Evolutionary conservation across 495 filamentous ascomycete genomes (phyloP), one percentile per base, ranked within the genome.

Genomic region (Glutinoglossum americanum): DNA sequence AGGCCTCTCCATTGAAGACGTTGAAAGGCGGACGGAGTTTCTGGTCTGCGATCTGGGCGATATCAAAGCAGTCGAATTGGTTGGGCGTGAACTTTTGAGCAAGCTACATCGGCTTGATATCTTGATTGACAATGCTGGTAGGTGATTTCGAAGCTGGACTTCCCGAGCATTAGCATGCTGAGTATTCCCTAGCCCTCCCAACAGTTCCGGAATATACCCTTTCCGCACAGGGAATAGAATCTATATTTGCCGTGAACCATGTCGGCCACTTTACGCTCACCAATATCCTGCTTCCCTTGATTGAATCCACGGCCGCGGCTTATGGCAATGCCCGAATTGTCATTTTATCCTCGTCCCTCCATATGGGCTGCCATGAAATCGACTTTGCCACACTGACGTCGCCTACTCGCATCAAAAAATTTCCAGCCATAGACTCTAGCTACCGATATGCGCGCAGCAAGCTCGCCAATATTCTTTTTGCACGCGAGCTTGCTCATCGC

Each of bases 391-490:
- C 60, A 17, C 47, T 73, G 9, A 68, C 57, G 1, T 65, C 66
- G 0, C 62, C 63, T 9, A 64, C 41, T 17, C 65, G 30, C 1
- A 57, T 63, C 9, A 62, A 61, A 53, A 58, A 60, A 19, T 45
- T 60, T 15, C 3, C 61, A 26, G 25, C 60, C 1, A 49, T 59
- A 28, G 64, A 69, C 60, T 56, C 55, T 0, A 33, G 64, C 15
- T 67, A 66, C 62, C 66, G 72, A 5, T 75, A 75, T 59, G 69
- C 57, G 3, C 64, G 70, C 11, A 66, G 66, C 37, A 74, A 75
- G 57, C 61, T 75, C 10, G 70, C 71, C 17, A 72, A 73, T 39
- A 64, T 74, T 19, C 67, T 75, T 25, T 72, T 72, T 58, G 62
- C 68, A 0, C 66, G 63, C 27, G 64, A 71, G 23, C 65, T 75